phyloP scores from a whole-genome alignment of 305 asterid genomes.

The Fraxinus angustifolia region DNA sequence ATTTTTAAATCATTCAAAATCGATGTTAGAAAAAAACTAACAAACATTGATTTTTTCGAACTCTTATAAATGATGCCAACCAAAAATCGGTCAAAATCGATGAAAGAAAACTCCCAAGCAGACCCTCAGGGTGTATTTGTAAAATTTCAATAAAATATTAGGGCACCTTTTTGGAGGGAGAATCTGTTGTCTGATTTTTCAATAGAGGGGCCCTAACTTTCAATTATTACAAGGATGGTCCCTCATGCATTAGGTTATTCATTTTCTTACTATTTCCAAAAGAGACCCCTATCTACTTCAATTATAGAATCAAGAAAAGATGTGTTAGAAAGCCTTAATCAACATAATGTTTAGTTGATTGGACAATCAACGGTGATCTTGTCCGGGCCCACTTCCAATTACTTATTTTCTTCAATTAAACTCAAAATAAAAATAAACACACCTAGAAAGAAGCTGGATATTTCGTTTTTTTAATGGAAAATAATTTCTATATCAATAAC shows the following conservation, averaged over 20 bases:
- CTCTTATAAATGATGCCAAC: no score
- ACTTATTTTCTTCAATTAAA: not conserved
- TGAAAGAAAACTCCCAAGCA: no score
- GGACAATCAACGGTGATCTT: constrained; percentile 4
- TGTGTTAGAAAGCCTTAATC: constrained; percentile 16
- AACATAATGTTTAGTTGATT: constrained; percentile 12
- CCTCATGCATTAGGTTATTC: not conserved
- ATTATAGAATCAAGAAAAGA: constrained; percentile 10
- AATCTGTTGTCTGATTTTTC: constrained; percentile 3
- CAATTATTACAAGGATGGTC: constrained; percentile 1
- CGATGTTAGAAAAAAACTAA: no score
- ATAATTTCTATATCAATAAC: not conserved
- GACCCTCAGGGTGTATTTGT: not conserved
- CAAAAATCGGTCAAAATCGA: no score
- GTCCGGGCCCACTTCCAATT: constrained; percentile 12
- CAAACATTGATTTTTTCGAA: no score
- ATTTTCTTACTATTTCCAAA: not conserved
- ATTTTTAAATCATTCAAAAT: no score
- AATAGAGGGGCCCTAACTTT: not conserved
- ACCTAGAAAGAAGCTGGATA: not conserved
- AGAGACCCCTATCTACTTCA: constrained; percentile 2
- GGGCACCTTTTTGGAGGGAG: not conserved
- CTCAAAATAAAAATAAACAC: not conserved
- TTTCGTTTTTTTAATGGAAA: not conserved
- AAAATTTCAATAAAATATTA: not conserved